These are phyloP conservation scores for Otatea glauca DNA, from an alignment of 176 grass and related monocot species.

Conservation along the genomic window DNA sequence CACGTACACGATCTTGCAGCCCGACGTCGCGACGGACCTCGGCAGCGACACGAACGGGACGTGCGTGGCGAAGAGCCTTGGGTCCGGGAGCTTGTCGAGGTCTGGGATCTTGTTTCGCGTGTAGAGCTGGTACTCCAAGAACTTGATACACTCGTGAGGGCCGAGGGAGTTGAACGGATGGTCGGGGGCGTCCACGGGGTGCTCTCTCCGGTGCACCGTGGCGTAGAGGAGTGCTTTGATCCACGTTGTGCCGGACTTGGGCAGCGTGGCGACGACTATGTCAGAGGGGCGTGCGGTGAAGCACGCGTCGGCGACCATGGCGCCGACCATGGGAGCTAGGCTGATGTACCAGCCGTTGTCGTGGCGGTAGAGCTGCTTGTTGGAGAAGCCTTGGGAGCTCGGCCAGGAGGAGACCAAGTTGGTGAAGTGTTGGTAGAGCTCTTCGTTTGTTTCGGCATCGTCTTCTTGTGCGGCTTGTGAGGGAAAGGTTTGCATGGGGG, in stretches of 20 bases:
- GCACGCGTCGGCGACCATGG: slow-evolving; percentile 33
- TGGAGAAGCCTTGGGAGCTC: neutral
- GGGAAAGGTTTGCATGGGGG: neutral
- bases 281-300: slow-evolving; percentile 29
- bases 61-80: slow-evolving; percentile 46
- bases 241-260: slow-evolving; percentile 49
- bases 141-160: slow-evolving; percentile 40
- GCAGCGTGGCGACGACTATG: slow-evolving; percentile 32
- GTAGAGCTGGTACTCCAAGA: slow-evolving; percentile 33
- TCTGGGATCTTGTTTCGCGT: neutral
- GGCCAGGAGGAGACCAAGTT: slow-evolving; percentile 1
- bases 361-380: slow-evolving; percentile 2
- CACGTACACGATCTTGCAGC: slow-evolving; percentile 38
- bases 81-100: slow-evolving; percentile 27
- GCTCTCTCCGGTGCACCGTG: slow-evolving; percentile 29
- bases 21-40: neutral
- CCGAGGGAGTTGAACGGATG: slow-evolving; percentile 31
- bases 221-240: slow-evolving; percentile 37
- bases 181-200: neutral
- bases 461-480: neutral
- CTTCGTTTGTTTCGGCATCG: neutral
- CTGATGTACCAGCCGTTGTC: neutral
- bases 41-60: slow-evolving; percentile 37
- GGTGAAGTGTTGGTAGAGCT: slow-evolving; percentile 41
- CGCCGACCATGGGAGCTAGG: neutral